These are phyloP conservation scores for Rubroshorea leprosula DNA, from an alignment of 345 rosid genomes.

Conservation along the genomic window DNA sequence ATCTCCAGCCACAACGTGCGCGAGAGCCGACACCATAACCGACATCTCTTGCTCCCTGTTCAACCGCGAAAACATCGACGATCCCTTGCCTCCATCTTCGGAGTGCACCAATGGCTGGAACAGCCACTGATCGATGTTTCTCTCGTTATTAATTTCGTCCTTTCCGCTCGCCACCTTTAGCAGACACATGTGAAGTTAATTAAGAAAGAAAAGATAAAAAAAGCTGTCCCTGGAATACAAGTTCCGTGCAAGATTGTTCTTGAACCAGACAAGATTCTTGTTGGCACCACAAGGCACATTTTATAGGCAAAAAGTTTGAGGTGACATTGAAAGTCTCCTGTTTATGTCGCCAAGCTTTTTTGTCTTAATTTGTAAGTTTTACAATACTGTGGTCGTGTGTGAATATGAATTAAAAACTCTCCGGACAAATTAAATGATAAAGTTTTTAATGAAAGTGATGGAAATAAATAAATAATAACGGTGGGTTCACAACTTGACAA, in stretches of 20 bases:
- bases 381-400: no score
- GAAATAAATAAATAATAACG: background rate
- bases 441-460: background rate
- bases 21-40: conserved; percentile 66
- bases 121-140: conserved; percentile 18
- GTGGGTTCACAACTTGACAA: background rate
- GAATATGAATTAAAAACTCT: no score
- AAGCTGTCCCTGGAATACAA: no score
- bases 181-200: background rate
- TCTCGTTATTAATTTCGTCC: background rate
- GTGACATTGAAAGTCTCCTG: no score
- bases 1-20: conserved; percentile 63
- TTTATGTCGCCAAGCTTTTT: no score
- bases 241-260: no score
- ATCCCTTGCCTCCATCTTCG: background rate
- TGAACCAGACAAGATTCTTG: no score
- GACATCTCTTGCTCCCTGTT: conserved; percentile 68
- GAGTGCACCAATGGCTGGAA: conserved; percentile 4
- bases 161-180: conserved; percentile 36
- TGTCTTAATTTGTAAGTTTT: no score
- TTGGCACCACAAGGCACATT: no score
- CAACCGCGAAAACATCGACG: conserved; percentile 19
- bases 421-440: no score
- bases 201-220: background rate
- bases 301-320: no score